Percentiles rank a stretch among this genome's conserved stretches.
phyloP scores from a whole-genome alignment of 371 early-diverging fungal genomes.

The Actinomucor elegans region DNA sequence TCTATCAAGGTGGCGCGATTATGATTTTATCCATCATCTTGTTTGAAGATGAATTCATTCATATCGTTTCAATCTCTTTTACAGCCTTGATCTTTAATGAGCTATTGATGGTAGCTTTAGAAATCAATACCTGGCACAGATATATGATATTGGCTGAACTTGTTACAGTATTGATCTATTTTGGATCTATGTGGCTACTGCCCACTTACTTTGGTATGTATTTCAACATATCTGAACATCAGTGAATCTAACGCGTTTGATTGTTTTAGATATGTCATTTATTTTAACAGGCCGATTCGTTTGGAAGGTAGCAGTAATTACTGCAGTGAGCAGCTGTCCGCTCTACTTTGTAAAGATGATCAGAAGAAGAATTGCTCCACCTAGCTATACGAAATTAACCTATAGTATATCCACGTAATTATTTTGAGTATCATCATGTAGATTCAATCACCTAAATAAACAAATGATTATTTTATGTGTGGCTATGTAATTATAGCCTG shows the following conservation, averaged over 20 bases:
- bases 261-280: conserved; percentile 71
- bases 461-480: too few species aligned
- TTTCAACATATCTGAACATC: too few species aligned
- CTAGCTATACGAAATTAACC: conserved; percentile 71
- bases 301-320: conserved; percentile 91
- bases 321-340: conserved; percentile 85
- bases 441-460: too few species aligned
- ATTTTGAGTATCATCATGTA: too few species aligned
- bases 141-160: conserved; percentile 87
- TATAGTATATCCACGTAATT: too few species aligned
- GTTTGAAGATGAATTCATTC: conserved; percentile 95
- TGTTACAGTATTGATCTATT: conserved; percentile 78
- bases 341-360: conserved; percentile 75
- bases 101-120: conserved; percentile 96
- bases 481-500: too few species aligned
- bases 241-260: too few species aligned
- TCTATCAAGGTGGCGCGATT: conserved; percentile 97
- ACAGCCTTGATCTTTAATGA: conserved; percentile 98
- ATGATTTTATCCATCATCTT: conserved; percentile 94
- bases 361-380: conserved; percentile 73
- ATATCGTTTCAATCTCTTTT: conserved; percentile 96
- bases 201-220: conserved; percentile 87
- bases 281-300: conserved; percentile 82
- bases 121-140: conserved; percentile 91
- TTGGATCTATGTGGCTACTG: conserved; percentile 85